Conservation (phyloP, 805 yeast species). For the Candida coleopterorum region DNA sequence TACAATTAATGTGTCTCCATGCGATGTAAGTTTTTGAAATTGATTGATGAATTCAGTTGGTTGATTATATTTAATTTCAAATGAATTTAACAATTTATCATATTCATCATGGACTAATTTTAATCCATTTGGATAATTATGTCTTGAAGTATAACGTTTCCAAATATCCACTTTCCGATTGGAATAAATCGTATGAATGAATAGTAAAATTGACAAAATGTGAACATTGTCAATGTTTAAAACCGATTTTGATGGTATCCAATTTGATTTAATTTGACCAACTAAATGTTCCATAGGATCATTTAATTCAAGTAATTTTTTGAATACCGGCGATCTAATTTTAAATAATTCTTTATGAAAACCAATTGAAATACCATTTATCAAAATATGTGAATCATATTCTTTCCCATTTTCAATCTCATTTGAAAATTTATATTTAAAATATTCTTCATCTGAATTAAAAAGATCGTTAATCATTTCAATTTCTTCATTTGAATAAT, state of each 20-base stretch:
- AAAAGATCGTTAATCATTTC: conserved; percentile 6
- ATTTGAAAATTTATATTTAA: conserved; percentile 5
- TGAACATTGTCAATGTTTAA: conserved; percentile 22
- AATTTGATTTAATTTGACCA: conserved; percentile 21
- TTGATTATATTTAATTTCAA: conserved; percentile 3
- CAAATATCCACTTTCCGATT: conserved; percentile 43
- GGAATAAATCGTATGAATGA: conserved; percentile 46
- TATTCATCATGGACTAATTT: conserved; percentile 25
- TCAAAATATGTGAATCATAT: conserved; percentile 31
- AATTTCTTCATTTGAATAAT: conserved; percentile 7
- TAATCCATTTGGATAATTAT: conserved; percentile 24
- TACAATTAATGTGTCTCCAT: conserved; percentile 40
- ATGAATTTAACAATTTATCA: conserved; percentile 16
- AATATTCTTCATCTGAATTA: conserved; percentile 7
- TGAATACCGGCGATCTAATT: conserved; percentile 26
- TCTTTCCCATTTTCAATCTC: conserved; percentile 17
- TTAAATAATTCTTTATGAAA: conserved; percentile 29
- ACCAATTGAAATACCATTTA: conserved; percentile 27
- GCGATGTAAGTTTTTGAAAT: conserved; percentile 9
- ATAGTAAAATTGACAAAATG: conserved; percentile 35
- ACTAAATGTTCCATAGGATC: conserved; percentile 18
- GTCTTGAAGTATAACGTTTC: conserved; percentile 30
- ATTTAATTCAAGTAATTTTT: conserved; percentile 17
- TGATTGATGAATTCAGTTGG: not conserved
- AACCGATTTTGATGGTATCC: conserved; percentile 9